phyloP scores from a whole-genome alignment of 495 filamentous ascomycete genomes.

The Lophiostoma macrostomum region DNA sequence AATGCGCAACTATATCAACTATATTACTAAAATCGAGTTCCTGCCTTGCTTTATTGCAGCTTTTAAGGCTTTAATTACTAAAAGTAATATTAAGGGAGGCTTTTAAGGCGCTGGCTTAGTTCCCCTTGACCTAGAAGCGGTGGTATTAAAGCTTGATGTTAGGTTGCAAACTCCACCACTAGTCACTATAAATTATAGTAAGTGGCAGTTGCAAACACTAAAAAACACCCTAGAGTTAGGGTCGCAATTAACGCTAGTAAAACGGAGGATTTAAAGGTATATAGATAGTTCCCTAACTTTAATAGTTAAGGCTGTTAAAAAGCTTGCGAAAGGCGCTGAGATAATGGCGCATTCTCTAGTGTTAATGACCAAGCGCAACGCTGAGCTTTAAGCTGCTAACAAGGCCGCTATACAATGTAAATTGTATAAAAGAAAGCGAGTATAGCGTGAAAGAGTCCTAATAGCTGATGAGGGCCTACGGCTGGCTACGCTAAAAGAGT shows the following conservation, averaged over 20 bases:
- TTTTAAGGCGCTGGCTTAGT: too few species aligned
- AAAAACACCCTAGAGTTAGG: too few species aligned
- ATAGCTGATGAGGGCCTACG: neutral
- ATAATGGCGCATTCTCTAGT: neutral
- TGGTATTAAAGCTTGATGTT: too few species aligned
- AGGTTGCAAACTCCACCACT: too few species aligned
- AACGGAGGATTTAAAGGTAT: too few species aligned
- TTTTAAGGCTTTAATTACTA: neutral
- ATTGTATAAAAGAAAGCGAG: conserved; percentile 1
- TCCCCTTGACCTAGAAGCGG: too few species aligned
- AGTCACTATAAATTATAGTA: too few species aligned
- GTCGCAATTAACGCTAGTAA: too few species aligned
- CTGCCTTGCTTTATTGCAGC: neutral
- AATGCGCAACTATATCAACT: neutral
- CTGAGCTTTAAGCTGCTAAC: conserved; percentile 2
- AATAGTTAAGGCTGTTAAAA: too few species aligned
- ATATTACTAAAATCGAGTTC: neutral
- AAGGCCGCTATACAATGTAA: neutral
- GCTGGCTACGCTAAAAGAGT: neutral
- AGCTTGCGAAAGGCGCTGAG: too few species aligned
- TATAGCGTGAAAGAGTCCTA: neutral
- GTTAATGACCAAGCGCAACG: neutral
- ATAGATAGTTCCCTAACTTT: too few species aligned
- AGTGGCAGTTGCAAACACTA: too few species aligned
- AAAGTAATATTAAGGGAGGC: neutral